Conservation (phyloP, 495 filamentous ascomycete species). For the Entonaema liquescens region DNA sequence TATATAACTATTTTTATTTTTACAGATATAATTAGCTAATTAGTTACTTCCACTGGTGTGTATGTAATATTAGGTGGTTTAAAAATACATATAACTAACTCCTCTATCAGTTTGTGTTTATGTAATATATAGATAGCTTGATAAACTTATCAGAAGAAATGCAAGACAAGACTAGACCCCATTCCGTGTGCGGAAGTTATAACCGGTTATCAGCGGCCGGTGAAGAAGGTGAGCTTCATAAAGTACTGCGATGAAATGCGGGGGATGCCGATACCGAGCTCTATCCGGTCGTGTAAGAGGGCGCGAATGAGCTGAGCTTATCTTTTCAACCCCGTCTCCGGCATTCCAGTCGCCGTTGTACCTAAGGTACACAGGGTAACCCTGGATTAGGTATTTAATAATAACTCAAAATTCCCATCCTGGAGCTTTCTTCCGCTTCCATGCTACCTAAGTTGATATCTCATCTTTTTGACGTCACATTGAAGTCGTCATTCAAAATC, state of each 20-base stretch:
- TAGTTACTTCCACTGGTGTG: too few relatives aligned
- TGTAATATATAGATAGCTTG: too few relatives aligned
- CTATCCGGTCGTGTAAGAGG: slow-evolving; percentile 10
- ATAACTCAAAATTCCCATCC: slow-evolving; percentile 9
- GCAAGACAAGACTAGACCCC: not conserved
- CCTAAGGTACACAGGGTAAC: not conserved
- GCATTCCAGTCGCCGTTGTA: slow-evolving; percentile 22
- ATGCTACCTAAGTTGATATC: not conserved
- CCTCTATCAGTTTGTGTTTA: not conserved
- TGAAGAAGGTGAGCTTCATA: slow-evolving; percentile 33
- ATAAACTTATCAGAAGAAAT: not conserved
- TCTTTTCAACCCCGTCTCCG: slow-evolving; percentile 20
- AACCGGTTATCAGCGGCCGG: slow-evolving; percentile 42
- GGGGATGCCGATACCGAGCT: slow-evolving; percentile 13
- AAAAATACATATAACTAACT: too few relatives aligned
- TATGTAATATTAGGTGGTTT: too few relatives aligned
- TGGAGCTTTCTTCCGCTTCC: slow-evolving; percentile 1
- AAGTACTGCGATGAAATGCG: slow-evolving; percentile 33
- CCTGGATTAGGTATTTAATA: slow-evolving; percentile 4
- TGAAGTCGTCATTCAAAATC: not conserved
- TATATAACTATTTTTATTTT: too few relatives aligned
- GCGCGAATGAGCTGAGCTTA: slow-evolving; percentile 20
- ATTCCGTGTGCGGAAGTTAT: slow-evolving; percentile 37
- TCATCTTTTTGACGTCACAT: slow-evolving; percentile 14
- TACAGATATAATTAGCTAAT: too few relatives aligned